Evolutionary conservation across 2,329 filamentous ascomycete genomes (phyloP).

Genomic region (Phyllachora maydis): DNA sequence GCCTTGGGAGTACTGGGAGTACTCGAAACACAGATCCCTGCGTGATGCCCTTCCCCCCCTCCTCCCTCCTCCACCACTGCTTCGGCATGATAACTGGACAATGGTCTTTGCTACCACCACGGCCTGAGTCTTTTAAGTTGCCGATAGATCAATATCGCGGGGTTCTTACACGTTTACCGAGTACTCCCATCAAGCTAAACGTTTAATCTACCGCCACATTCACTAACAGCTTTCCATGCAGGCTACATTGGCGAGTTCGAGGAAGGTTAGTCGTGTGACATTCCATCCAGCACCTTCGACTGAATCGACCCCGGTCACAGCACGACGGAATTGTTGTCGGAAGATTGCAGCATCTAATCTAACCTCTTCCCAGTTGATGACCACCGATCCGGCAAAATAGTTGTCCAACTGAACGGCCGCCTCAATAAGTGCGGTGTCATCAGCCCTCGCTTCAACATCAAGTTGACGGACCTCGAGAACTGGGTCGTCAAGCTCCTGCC

Average conservation of each 20-base stretch:
- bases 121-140: slow-evolving; percentile 99
- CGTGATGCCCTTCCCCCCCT: no score
- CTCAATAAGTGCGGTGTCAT: slow-evolving; percentile 99
- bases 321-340: no score
- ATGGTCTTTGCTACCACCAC: slow-evolving; percentile 54
- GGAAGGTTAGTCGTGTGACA: no score
- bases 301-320: no score
- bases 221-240: slow-evolving; percentile 33
- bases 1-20: no score
- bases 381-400: slow-evolving; percentile 99
- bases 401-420: slow-evolving; percentile 97
- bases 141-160: slow-evolving; percentile 82
- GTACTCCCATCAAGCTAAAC: slow-evolving; percentile 54
- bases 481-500: slow-evolving; percentile 99
- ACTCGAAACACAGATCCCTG: no score
- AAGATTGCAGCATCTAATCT: no score
- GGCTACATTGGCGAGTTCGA: slow-evolving; percentile 99
- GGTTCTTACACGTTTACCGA: slow-evolving; percentile 97
- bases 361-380: no score
- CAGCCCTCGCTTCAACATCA: slow-evolving; percentile 98
- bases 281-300: no score
- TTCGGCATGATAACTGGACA: slow-evolving; percentile 99
- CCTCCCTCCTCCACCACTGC: slow-evolving; percentile 7
- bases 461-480: slow-evolving; percentile 95
- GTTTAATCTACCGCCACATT: slow-evolving; percentile 92